Conservation (phyloP, 768 basidiomycete species). For the Psilocybe cyanescens region DNA sequence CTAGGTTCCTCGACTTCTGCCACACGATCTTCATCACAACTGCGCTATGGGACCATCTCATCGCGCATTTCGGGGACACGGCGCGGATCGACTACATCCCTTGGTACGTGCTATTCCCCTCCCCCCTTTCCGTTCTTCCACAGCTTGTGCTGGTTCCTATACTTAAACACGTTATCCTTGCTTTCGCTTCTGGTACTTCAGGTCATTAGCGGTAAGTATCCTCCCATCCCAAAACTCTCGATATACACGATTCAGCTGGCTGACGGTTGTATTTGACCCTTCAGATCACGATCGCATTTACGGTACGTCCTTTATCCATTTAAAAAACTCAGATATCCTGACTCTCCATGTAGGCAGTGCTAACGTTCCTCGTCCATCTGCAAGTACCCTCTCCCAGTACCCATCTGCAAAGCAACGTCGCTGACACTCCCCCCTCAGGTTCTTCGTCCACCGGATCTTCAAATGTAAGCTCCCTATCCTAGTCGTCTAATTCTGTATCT, state of each 20-base stretch:
- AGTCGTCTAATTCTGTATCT: neutral
- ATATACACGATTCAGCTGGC: no score
- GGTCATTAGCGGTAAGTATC: slow-evolving; percentile 42
- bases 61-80: slow-evolving; percentile 43
- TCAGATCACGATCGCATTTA: slow-evolving; percentile 37
- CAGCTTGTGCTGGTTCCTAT: neutral
- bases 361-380: slow-evolving; percentile 59
- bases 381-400: slow-evolving; percentile 19
- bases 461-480: slow-evolving; percentile 34
- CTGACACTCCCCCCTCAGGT: slow-evolving; percentile 8
- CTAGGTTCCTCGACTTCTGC: slow-evolving; percentile 35
- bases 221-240: neutral
- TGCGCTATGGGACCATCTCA: slow-evolving; percentile 47
- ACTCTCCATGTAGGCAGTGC: slow-evolving; percentile 29
- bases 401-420: neutral
- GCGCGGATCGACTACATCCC: slow-evolving; percentile 45
- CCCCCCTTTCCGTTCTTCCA: neutral
- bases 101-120: slow-evolving; percentile 32
- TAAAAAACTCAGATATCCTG: neutral
- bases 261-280: no score
- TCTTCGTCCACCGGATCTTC: slow-evolving; percentile 43
- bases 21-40: slow-evolving; percentile 45
- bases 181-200: slow-evolving; percentile 11
- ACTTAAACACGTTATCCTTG: neutral
- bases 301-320: slow-evolving; percentile 12